phyloP scores from a whole-genome alignment of 768 basidiomycete species.

The Tephrocybe sp. region DNA sequence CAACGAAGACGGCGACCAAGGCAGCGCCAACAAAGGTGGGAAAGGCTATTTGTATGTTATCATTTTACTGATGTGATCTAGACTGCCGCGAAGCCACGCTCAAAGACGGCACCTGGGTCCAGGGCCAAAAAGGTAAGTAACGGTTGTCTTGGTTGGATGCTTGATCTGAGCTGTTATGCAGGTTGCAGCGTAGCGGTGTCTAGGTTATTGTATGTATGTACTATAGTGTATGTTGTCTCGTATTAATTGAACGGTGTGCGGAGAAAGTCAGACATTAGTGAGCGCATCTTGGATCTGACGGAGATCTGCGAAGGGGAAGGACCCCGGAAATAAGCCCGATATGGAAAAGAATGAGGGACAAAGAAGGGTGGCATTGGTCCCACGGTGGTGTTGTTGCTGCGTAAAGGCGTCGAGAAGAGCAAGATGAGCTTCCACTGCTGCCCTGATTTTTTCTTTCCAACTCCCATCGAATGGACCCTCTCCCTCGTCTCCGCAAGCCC shows the following conservation, averaged over 20 bases:
- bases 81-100: constrained; percentile 31
- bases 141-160: too few species aligned
- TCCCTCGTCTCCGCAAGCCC: constrained; percentile 33
- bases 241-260: not conserved
- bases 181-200: constrained; percentile 3
- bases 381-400: constrained; percentile 11
- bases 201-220: not conserved
- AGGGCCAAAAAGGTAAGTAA: constrained; percentile 30
- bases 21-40: constrained; percentile 30
- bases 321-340: constrained; percentile 19
- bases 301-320: constrained; percentile 25
- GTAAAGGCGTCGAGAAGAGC: constrained; percentile 15
- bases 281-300: constrained; percentile 21
- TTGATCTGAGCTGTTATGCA: not conserved
- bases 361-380: constrained; percentile 12
- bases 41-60: not conserved
- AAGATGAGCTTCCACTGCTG: not conserved
- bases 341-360: constrained; percentile 11
- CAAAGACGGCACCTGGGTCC: constrained; percentile 25
- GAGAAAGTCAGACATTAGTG: too few species aligned
- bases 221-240: too few species aligned
- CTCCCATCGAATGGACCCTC: constrained; percentile 17
- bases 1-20: constrained; percentile 29
- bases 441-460: constrained; percentile 28
- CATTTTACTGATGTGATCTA: constrained; percentile 9